Conservation (phyloP, 805 yeast genomes). For the Saturnispora galanensis region DNA sequence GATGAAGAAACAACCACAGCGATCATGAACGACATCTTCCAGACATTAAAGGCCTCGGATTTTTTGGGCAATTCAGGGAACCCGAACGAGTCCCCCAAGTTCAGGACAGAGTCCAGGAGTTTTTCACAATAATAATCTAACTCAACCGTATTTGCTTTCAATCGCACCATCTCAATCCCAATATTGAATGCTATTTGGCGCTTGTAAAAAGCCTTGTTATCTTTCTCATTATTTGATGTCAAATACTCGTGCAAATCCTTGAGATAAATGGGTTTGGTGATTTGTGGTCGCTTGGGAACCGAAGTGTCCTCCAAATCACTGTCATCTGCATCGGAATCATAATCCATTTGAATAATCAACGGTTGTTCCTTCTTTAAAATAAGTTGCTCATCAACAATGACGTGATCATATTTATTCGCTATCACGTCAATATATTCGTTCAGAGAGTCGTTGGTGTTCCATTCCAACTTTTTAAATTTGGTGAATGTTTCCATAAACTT, state of each 20-base stretch:
- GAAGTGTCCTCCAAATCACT: constrained; percentile 44
- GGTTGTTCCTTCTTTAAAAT: constrained; percentile 4
- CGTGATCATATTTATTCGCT: not conserved
- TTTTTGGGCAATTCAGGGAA: constrained; percentile 8
- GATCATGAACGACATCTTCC: constrained; percentile 53
- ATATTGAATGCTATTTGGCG: constrained; percentile 37
- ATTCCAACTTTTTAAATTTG: too few relatives aligned
- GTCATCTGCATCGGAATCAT: constrained; percentile 28
- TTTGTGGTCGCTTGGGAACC: constrained; percentile 25
- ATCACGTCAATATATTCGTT: constrained; percentile 9
- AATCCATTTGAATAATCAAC: constrained; percentile 10
- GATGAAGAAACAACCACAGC: constrained; percentile 48
- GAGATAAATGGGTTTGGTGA: constrained; percentile 53
- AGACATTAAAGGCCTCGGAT: constrained; percentile 50
- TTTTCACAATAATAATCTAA: constrained; percentile 47
- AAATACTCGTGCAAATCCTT: constrained; percentile 60
- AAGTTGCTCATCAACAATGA: constrained; percentile 4
- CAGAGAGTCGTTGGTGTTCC: not conserved
- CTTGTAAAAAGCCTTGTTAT: constrained; percentile 39
- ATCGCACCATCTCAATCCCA: constrained; percentile 54
- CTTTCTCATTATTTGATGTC: constrained; percentile 33
- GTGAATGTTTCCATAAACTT: constrained; percentile 5
- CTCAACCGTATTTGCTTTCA: constrained; percentile 57
- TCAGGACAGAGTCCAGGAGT: constrained; percentile 41
- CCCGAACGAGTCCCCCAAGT: constrained; percentile 35